Evolutionary conservation across 176 grass and related monocot genomes (phyloP).

Genomic region (Calamus simplicifolius): DNA sequence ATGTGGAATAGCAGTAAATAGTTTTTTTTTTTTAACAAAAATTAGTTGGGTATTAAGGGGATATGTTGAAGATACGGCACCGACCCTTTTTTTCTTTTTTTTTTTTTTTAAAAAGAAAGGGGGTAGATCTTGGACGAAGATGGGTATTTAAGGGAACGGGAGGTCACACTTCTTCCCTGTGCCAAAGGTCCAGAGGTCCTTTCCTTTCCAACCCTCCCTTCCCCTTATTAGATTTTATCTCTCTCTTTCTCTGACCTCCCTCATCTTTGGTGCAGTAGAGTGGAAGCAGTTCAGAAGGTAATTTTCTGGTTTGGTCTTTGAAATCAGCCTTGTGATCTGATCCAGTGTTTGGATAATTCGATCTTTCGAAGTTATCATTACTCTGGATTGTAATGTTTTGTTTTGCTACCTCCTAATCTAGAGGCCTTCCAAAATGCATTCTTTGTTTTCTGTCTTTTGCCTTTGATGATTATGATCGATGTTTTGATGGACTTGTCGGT

Average conservation of each 20-base stretch:
- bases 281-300: not conserved
- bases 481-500: too few relatives aligned
- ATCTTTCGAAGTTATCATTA: not conserved
- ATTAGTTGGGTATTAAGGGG: too few relatives aligned
- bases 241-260: not conserved
- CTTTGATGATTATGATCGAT: too few relatives aligned
- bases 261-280: not conserved
- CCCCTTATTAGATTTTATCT: too few relatives aligned
- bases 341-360: not conserved
- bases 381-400: too few relatives aligned
- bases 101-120: not conserved
- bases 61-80: too few relatives aligned
- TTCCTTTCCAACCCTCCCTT: too few relatives aligned
- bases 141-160: conserved; percentile 6
- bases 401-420: too few relatives aligned
- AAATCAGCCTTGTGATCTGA: not conserved
- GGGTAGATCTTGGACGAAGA: not conserved
- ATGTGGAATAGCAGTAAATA: not conserved
- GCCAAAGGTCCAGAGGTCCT: not conserved
- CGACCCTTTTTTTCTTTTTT: too few relatives aligned
- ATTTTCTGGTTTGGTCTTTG: not conserved
- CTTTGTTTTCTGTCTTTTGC: too few relatives aligned
- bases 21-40: not conserved
- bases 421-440: too few relatives aligned
- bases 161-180: not conserved